These are phyloP conservation scores for Lipomyces oligophaga DNA, from an alignment of 805 yeast species.

Conservation along the genomic window DNA sequence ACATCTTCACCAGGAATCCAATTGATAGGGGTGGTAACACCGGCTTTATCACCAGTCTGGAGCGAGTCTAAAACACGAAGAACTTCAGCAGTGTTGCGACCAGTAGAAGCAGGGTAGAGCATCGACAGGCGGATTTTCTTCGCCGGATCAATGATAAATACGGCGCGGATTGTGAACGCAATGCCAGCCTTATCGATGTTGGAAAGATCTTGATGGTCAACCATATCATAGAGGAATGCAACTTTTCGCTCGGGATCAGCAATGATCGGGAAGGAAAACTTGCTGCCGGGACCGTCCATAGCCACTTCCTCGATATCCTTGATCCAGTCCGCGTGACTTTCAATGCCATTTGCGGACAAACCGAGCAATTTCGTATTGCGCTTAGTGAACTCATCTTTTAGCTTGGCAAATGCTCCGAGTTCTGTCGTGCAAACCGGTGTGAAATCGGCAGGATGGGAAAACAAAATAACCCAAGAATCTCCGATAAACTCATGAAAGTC, in stretches of 20 bases:
- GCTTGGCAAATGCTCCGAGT: conserved; percentile 88
- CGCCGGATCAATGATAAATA: conserved; percentile 85
- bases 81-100: conserved; percentile 93
- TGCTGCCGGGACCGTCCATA: conserved; percentile 44
- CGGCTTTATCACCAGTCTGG: conserved; percentile 80
- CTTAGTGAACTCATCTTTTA: conserved; percentile 85
- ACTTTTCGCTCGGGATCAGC: conserved; percentile 86
- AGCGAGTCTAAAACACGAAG: conserved; percentile 87
- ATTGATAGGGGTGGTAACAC: conserved; percentile 89
- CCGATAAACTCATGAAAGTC: conserved; percentile 85
- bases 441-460: conserved; percentile 95
- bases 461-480: conserved; percentile 79
- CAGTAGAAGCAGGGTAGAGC: conserved; percentile 91
- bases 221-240: conserved; percentile 79
- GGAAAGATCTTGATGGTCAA: conserved; percentile 80
- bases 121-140: conserved; percentile 85
- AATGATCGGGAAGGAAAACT: conserved; percentile 82
- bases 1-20: conserved; percentile 90
- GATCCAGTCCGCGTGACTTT: conserved; percentile 84
- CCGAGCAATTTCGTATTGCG: conserved; percentile 89
- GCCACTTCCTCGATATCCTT: conserved; percentile 87
- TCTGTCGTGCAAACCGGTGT: conserved; percentile 97
- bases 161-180: conserved; percentile 89
- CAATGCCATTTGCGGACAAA: conserved; percentile 80
- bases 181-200: conserved; percentile 68